Evolutionary conservation across 2,329 filamentous ascomycete genomes (phyloP), one percentile per base, ranked within the genome.

Genomic region (Epichloe coenophiala): DNA sequence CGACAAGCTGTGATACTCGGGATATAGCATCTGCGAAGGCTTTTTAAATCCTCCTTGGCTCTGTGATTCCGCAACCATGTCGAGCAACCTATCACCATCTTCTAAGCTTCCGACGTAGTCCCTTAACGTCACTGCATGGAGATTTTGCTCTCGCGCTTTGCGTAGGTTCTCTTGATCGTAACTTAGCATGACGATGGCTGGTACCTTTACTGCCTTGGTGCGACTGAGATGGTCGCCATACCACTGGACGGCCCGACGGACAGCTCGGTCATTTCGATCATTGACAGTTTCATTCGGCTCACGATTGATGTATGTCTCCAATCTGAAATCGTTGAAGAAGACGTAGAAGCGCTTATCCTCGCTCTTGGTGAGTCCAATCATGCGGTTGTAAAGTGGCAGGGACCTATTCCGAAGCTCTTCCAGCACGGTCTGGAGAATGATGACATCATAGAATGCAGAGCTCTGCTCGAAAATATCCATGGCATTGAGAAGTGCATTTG

Each of bases 341-440:
- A 98, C 88, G 63, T 97, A 96, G 65, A 95, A 97, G 50, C 91
- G 82, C 74, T 98, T 98, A 57, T 95, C 89, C 60, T 95, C 89
- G 62, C 91, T 95, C 68, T 91, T 95, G 39, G 90, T 95, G 56
- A 98, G 74, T 21, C 86, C 83, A 57, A 97, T 81, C 47, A 98
- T 74, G 39, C 93, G 86, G 66, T 96, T 96, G 71, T 97, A 98
- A 38, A 98, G 79, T 41, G 93, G 93, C 54, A 97, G 69, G 12
- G 91, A 97, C 59, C 90, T 81, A 65, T 96, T 95, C 63, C 89
- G 87, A 53, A 98, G 78, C 71, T 98, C 93, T 68, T 98, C 93
- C 13, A 98, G 80, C 5, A 98, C 93, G 1, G 91, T 95, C 67
- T 98, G 93, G 51, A 98, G 73, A 47, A 98, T 84, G 53, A 98